These are phyloP conservation scores for Aspergillus fijiensis DNA, from an alignment of 2,329 filamentous ascomycete genomes.

Conservation along the genomic window DNA sequence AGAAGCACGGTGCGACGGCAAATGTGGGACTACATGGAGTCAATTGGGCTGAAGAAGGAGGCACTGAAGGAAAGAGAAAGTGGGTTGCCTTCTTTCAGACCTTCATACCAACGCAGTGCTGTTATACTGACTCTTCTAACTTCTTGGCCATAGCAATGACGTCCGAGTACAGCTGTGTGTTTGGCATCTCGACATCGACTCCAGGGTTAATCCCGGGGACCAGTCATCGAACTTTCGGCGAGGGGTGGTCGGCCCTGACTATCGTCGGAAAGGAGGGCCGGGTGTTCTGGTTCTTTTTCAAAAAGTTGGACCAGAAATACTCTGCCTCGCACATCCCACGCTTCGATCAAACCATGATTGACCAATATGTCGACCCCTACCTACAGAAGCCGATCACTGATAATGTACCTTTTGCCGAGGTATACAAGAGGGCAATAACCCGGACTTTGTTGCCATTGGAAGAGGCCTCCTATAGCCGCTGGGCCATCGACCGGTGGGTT, in stretches of 20 bases:
- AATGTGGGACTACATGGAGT: conserved; percentile 6
- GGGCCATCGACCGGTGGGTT: conserved; percentile 4
- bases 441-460: conserved; percentile 6
- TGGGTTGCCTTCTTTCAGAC: too few species aligned
- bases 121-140: too few species aligned
- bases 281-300: conserved; percentile 14
- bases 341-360: neutral
- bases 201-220: conserved; percentile 6
- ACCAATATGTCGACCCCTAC: neutral
- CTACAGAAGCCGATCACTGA: neutral
- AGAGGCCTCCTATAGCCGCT: conserved; percentile 2
- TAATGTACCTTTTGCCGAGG: neutral
- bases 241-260: neutral
- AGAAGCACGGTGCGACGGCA: neutral
- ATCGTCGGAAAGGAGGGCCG: conserved; percentile 7
- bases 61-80: too few species aligned
- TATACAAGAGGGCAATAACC: neutral
- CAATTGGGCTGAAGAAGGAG: neutral
- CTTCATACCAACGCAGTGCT: too few species aligned
- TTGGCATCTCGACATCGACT: conserved; percentile 12
- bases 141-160: neutral
- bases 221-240: conserved; percentile 2
- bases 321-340: neutral
- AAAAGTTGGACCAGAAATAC: conserved; percentile 1
- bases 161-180: conserved; percentile 13